Evolutionary conservation across 805 yeast genomes (phyloP).

Genomic region (Clavispora asparagi): DNA sequence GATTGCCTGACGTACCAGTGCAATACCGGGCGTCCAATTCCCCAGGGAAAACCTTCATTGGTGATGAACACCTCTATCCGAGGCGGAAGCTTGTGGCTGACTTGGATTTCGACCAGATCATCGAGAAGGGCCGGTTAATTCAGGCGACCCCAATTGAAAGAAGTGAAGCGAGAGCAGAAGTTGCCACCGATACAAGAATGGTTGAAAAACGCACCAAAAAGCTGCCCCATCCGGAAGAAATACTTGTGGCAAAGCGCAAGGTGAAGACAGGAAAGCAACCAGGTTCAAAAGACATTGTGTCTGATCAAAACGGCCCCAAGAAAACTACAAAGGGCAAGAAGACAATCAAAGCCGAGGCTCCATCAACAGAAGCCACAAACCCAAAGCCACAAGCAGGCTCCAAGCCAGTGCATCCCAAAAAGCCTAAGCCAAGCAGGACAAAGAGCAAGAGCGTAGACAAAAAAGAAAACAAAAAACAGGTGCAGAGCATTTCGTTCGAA

Average conservation of each 20-base stretch:
- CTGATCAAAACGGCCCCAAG: neutral
- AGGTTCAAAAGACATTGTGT: too few relatives aligned
- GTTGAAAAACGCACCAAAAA: neutral
- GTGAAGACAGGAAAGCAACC: too few relatives aligned
- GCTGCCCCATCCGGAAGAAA: neutral
- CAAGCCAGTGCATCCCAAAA: neutral
- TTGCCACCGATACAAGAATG: neutral
- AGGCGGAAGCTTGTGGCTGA: slow-evolving; percentile 26
- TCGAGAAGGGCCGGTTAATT: slow-evolving; percentile 12
- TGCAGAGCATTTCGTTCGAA: slow-evolving; percentile 7
- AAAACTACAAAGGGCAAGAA: neutral
- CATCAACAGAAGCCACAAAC: neutral
- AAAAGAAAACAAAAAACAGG: slow-evolving; percentile 1
- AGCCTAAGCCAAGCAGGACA: neutral
- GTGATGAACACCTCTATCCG: slow-evolving; percentile 17
- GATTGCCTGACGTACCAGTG: neutral
- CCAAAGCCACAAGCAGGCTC: neutral
- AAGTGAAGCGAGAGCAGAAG: neutral
- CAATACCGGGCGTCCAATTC: slow-evolving; percentile 22
- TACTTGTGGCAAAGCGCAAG: neutral
- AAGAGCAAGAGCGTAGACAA: neutral
- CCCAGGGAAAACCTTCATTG: slow-evolving; percentile 21
- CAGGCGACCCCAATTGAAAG: neutral
- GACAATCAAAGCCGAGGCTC: neutral
- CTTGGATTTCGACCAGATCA: slow-evolving; percentile 24